Conservation (phyloP, 2,329 filamentous ascomycete species). For the Apiospora arundinis region DNA sequence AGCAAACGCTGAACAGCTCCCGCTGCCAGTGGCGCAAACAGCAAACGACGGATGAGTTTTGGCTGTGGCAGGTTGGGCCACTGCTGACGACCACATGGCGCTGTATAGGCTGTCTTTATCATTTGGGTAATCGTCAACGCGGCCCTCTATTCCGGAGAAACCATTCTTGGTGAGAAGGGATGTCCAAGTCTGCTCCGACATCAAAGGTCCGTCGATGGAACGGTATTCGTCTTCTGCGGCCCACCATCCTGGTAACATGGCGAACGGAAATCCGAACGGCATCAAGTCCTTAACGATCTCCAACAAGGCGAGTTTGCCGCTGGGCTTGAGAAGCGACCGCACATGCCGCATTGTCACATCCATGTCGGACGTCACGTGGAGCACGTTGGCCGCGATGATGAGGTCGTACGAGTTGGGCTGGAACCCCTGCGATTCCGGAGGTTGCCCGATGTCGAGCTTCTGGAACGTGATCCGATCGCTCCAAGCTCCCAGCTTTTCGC, state of each 20-base stretch:
- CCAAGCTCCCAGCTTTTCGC: conserved; percentile 27
- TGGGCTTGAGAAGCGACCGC: conserved; percentile 36
- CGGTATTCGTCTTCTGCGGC: conserved; percentile 1
- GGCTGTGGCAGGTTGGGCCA: not conserved
- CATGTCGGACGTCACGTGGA: conserved; percentile 37
- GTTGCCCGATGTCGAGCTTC: conserved; percentile 38
- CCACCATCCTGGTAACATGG: conserved; percentile 18
- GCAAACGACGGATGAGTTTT: not conserved
- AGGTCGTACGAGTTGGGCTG: conserved; percentile 36
- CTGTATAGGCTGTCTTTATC: not conserved
- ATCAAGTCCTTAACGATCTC: conserved; percentile 22
- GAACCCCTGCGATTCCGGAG: conserved; percentile 40
- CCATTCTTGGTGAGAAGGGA: not conserved
- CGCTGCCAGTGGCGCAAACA: not conserved
- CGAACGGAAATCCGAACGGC: conserved; percentile 23
- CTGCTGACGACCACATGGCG: not conserved
- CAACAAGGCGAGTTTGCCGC: conserved; percentile 35
- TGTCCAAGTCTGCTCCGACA: conserved; percentile 1
- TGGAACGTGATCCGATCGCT: conserved; percentile 35
- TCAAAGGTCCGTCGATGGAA: conserved; percentile 14
- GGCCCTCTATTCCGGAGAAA: conserved; percentile 18
- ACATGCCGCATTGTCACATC: conserved; percentile 34
- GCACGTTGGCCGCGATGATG: conserved; percentile 37
- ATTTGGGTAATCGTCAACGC: not conserved
- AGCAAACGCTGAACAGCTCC: not conserved